A percentile compares a stretch with the other conserved stretches of the same genome.
These are phyloP conservation scores for Tulasnella sp. DNA, from an alignment of 768 basidiomycete genomes.

Conservation along the genomic window DNA sequence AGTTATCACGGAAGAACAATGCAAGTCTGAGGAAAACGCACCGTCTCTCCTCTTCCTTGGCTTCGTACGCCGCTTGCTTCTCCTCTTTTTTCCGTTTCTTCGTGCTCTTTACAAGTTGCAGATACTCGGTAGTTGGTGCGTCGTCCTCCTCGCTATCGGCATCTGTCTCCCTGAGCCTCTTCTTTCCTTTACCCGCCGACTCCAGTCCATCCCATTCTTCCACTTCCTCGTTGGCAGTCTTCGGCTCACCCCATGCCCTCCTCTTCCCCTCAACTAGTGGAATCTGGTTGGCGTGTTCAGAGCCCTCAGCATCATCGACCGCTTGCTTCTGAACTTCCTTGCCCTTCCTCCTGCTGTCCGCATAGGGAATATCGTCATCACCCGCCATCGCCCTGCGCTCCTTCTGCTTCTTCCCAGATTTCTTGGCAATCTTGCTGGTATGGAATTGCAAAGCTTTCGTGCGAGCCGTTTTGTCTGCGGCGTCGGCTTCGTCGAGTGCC, in stretches of 20 bases:
- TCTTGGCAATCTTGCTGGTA: conserved; percentile 80
- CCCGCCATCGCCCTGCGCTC: conserved; percentile 78
- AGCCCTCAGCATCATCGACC: conserved; percentile 54
- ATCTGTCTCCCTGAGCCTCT: conserved; percentile 47
- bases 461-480: conserved; percentile 79
- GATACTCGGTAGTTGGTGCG: conserved; percentile 68
- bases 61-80: conserved; percentile 84
- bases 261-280: conserved; percentile 8
- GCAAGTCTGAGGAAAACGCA: conserved; percentile 45
- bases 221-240: conserved; percentile 44
- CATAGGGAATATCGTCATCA: conserved; percentile 90
- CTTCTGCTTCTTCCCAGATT: conserved; percentile 61
- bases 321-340: conserved; percentile 56
- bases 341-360: conserved; percentile 63
- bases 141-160: conserved; percentile 49
- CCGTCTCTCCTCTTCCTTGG: conserved; percentile 58
- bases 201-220: conserved; percentile 44
- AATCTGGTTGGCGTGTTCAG: conserved; percentile 47
- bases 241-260: conserved; percentile 38
- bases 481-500: conserved; percentile 68
- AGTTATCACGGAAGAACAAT: background rate
- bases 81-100: conserved; percentile 71
- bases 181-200: conserved; percentile 45
- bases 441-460: conserved; percentile 90
- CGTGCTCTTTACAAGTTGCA: conserved; percentile 81